phyloP scores from a whole-genome alignment of 208 protist species.

The Naegleria fowleri region DNA sequence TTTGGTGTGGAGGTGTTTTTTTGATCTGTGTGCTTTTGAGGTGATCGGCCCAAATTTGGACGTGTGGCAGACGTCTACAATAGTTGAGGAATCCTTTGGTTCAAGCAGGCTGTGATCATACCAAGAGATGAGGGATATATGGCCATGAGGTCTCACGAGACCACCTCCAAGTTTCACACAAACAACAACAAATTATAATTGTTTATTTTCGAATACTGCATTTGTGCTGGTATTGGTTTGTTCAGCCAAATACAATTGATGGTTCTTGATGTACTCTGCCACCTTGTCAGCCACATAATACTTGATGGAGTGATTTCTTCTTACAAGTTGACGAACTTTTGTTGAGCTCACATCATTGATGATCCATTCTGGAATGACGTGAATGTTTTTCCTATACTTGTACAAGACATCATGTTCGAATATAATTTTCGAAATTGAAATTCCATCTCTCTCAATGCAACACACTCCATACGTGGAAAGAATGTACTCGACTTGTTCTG shows the following conservation, averaged over 20 bases:
- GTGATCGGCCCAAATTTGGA: too few relatives aligned
- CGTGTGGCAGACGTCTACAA: too few relatives aligned
- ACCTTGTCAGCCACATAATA: slow-evolving; percentile 2
- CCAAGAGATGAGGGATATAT: too few relatives aligned
- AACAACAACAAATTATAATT: too few relatives aligned
- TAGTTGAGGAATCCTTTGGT: too few relatives aligned
- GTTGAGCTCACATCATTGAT: slow-evolving; percentile 22
- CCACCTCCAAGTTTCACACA: too few relatives aligned
- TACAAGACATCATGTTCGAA: slow-evolving; percentile 4
- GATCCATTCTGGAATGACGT: not conserved
- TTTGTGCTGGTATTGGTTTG: not conserved
- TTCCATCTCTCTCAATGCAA: not conserved
- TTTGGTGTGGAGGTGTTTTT: too few relatives aligned
- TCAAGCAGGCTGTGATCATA: too few relatives aligned
- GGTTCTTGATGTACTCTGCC: not conserved
- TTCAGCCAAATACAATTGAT: not conserved
- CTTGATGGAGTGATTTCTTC: slow-evolving; percentile 8
- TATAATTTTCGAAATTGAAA: not conserved
- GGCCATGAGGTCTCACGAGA: too few relatives aligned
- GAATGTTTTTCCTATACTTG: not conserved
- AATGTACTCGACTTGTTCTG: slow-evolving; percentile 4
- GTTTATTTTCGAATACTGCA: not conserved
- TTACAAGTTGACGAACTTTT: not conserved
- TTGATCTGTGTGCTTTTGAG: too few relatives aligned
- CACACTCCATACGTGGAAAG: not conserved